Base-by-base conservation (phyloP, 306 rosid genomes). In the Cucumis melo region DNA sequence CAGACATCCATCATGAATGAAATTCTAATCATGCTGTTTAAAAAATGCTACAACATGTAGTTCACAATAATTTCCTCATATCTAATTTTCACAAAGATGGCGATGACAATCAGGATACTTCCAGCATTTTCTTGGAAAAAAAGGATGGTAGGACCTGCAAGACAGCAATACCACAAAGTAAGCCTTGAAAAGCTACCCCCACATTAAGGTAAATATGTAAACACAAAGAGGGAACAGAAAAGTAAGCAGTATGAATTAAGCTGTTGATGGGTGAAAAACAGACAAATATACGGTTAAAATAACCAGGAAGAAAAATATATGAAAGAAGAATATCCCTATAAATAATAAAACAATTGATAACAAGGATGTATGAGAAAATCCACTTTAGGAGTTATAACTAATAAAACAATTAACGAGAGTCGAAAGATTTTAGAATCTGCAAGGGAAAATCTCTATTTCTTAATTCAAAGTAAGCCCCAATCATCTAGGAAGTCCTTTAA, bases 111-210 rank as follows among this genome's bases (percentile, higher is more conserved):
- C 67, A 89, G 99, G 99, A 94, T 95, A 95, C 99, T 95, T 85
- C 99, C 99, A 75, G 99, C 99, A 87, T 95, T 92, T 83, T 95
- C 99, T 87, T 95, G 99, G 78, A 92, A 95, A 88, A 95, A 95
- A 86, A 95, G 83, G 74, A 95, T 82, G 44, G 99, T 95, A 4
- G 99, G 99, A 83, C 98, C 99, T 95, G 96, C 71, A 72, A 86
- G 85, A 78, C 36, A 81, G 82, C 39, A 78, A 63, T 44, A 78
- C 68, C 63, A 82, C 64, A 55, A 21, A 50, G 42, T 76, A 77
- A 82, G 77, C 17, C 72, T 41, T 15, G 64, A 68, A 74, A 74
- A 79, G 55, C 27, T 59, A 44, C 11, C 57, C 56, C 17, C 58
- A 36, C 42, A 61, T 77, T 23, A 44, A 42, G 12, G 70, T 27